Conservation (phyloP, 2,329 filamentous ascomycete species). For the Botrytis fragariae region DNA sequence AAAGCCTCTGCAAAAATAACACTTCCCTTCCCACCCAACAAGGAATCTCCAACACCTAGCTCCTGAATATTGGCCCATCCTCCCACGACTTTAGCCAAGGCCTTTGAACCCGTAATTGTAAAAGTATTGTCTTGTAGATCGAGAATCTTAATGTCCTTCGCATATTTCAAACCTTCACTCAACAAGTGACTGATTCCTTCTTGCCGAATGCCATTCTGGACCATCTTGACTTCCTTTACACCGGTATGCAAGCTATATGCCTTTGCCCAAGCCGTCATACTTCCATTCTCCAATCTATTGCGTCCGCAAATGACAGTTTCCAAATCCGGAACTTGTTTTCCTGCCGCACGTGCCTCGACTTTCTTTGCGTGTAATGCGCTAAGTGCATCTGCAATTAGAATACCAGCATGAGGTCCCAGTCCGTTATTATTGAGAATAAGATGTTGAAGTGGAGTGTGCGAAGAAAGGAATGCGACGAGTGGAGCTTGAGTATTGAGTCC, state of each 20-base stretch:
- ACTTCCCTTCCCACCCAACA: constrained; percentile 75
- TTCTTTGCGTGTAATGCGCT: constrained; percentile 81
- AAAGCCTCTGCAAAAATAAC: constrained; percentile 72
- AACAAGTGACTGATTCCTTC: constrained; percentile 85
- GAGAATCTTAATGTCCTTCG: constrained; percentile 67
- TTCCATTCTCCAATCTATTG: constrained; percentile 92
- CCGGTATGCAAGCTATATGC: constrained; percentile 79
- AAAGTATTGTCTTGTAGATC: constrained; percentile 99
- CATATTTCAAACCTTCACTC: constrained; percentile 71
- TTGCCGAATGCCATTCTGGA: constrained; percentile 94
- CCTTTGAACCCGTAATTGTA: constrained; percentile 74
- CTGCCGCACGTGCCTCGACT: constrained; percentile 68
- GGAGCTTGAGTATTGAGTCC: constrained; percentile 93
- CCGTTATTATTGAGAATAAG: constrained; percentile 98
- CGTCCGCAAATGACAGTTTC: constrained; percentile 98
- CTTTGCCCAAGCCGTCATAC: constrained; percentile 92
- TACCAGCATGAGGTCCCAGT: constrained; percentile 86
- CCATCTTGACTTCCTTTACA: constrained; percentile 89
- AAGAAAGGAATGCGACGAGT: constrained; percentile 84
- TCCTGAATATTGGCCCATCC: constrained; percentile 76
- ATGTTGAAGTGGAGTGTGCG: constrained; percentile 86
- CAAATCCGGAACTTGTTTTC: constrained; percentile 72
- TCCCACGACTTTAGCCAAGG: constrained; percentile 70
- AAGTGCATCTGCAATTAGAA: constrained; percentile 83
- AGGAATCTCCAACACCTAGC: constrained; percentile 84